Evolutionary conservation across 108 stramenopile genomes (phyloP).

Genomic region (Thalassiosira profunda): DNA sequence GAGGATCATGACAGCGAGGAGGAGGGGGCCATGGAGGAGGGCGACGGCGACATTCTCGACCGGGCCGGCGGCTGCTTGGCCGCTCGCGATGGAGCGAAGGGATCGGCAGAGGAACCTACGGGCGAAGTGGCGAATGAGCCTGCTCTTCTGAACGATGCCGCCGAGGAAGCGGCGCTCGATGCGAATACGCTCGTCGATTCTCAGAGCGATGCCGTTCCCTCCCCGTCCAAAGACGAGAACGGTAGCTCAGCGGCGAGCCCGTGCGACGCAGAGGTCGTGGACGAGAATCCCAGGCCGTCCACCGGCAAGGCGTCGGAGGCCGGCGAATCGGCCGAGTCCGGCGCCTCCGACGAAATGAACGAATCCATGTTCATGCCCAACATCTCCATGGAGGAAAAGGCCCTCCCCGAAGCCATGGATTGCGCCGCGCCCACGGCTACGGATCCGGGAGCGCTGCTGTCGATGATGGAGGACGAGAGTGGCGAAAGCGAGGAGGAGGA

Average conservation of each 20-base stretch:
- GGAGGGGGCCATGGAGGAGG: background rate
- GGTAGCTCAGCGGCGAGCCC: no score
- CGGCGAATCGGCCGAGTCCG: background rate
- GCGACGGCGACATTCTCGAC: background rate
- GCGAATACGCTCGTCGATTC: background rate
- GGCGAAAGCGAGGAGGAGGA: slow-evolving; percentile 6
- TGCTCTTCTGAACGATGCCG: background rate
- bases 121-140: background rate
- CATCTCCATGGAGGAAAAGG: background rate
- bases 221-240: no score
- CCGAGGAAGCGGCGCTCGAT: background rate
- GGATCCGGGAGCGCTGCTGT: background rate
- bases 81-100: background rate
- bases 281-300: no score
- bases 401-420: background rate
- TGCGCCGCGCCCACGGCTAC: background rate
- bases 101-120: background rate
- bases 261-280: no score
- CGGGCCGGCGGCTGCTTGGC: no score
- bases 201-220: no score
- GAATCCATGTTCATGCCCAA: slow-evolving; percentile 43
- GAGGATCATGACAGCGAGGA: background rate
- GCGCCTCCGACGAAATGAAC: slow-evolving; percentile 4
- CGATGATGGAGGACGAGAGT: slow-evolving; percentile 1
- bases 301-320: no score